Evolutionary conservation across 169 alveolate species (phyloP).

Genomic region (Miamiensis avidus): DNA sequence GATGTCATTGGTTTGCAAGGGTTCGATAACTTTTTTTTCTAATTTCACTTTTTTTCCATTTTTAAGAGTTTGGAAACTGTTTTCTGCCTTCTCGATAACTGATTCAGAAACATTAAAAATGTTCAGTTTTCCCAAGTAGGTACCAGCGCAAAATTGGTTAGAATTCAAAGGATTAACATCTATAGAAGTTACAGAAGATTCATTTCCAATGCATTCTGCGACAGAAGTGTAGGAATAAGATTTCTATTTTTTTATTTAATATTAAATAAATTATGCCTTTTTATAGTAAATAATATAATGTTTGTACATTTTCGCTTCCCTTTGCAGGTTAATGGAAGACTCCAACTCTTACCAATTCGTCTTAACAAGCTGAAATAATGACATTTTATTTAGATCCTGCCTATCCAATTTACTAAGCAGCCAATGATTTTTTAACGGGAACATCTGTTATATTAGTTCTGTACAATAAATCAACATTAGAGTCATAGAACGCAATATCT

Average conservation of each 20-base stretch:
- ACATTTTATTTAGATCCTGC: conserved; percentile 1
- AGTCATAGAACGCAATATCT: conserved; percentile 6
- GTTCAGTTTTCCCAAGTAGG: neutral
- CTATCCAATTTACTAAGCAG: neutral
- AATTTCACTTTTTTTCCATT: conserved; percentile 15
- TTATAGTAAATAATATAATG: too few species aligned
- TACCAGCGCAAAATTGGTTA: conserved; percentile 1
- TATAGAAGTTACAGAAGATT: conserved; percentile 10
- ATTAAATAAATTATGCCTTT: neutral
- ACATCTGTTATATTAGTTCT: conserved; percentile 12
- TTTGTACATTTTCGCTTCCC: neutral
- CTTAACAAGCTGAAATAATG: conserved; percentile 18
- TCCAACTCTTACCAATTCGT: conserved; percentile 20
- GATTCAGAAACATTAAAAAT: neutral
- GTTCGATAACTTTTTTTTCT: conserved; percentile 10
- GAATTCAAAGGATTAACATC: conserved; percentile 17
- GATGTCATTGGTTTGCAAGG: neutral
- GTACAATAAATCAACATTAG: neutral
- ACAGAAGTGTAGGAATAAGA: neutral
- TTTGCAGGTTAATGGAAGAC: neutral
- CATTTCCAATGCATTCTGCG: conserved; percentile 16
- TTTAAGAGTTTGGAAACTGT: too few species aligned
- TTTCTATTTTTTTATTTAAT: too few species aligned
- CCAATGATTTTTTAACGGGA: neutral
- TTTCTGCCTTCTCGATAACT: neutral